Percentiles rank a stretch among this genome's conserved stretches.
These are phyloP conservation scores for Aphanocladium album DNA, from an alignment of 2,329 filamentous ascomycete genomes.

Conservation along the genomic window DNA sequence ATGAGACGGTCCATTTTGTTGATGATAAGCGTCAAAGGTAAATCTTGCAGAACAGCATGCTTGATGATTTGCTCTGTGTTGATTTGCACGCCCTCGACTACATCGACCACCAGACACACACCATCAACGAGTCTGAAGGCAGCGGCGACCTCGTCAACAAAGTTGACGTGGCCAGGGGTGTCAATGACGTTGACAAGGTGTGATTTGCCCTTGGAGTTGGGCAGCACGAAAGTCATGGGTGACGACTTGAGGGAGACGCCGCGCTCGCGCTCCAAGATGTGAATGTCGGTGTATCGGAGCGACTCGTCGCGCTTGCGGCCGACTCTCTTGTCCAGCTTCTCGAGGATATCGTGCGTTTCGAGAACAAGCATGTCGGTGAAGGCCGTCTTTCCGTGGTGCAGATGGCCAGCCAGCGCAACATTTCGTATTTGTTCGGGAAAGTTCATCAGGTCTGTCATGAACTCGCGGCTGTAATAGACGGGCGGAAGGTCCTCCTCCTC, in stretches of 20 bases:
- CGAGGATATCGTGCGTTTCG: constrained; percentile 84
- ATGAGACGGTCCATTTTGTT: constrained; percentile 98
- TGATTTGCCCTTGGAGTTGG: constrained; percentile 85
- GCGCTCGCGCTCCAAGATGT: constrained; percentile 81
- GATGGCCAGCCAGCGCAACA: constrained; percentile 82
- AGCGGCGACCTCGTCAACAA: constrained; percentile 92
- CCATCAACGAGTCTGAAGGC: constrained; percentile 85
- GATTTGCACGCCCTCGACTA: constrained; percentile 97
- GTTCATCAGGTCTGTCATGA: constrained; percentile 95
- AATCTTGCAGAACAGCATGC: constrained; percentile 83
- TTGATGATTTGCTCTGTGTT: constrained; percentile 98
- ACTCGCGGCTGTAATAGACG: constrained; percentile 81
- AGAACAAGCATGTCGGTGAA: constrained; percentile 98
- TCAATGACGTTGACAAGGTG: constrained; percentile 93
- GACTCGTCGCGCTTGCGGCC: constrained; percentile 84
- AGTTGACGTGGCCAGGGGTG: constrained; percentile 96
- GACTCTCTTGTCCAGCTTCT: constrained; percentile 72
- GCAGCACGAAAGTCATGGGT: constrained; percentile 89
- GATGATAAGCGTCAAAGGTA: constrained; percentile 83
- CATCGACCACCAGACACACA: constrained; percentile 88
- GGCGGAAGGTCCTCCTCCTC: constrained; percentile 87
- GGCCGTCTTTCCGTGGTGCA: constrained; percentile 97
- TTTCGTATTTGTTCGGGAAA: constrained; percentile 94
- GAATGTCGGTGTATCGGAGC: constrained; percentile 89
- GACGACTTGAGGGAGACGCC: constrained; percentile 89